Conservation (phyloP, 2,329 filamentous ascomycete genomes). For the Fusarium metavorans region DNA sequence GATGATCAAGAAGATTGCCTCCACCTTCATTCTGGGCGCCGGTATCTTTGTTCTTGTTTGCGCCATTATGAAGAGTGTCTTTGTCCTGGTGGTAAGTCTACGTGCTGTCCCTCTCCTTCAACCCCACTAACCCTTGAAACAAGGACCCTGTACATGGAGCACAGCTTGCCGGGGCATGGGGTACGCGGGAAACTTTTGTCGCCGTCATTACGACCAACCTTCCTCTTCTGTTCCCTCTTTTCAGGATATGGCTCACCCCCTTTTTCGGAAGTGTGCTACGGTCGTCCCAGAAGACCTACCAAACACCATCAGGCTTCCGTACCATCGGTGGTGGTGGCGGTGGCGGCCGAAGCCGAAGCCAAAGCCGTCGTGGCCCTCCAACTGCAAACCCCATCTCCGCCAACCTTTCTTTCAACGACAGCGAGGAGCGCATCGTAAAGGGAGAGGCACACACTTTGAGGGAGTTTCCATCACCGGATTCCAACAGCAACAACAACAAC, state of each 20-base stretch:
- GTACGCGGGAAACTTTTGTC: conserved; percentile 56
- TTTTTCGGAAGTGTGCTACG: conserved; percentile 46
- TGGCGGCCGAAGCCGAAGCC: conserved; percentile 45
- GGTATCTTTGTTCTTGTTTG: conserved; percentile 56
- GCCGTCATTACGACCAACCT: conserved; percentile 56
- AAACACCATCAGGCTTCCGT: conserved; percentile 52
- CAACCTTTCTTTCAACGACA: conserved; percentile 53
- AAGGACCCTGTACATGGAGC: conserved; percentile 54
- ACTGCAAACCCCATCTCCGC: conserved; percentile 51
- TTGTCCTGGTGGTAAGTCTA: conserved; percentile 51
- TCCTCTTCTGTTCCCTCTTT: conserved; percentile 57
- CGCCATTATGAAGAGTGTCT: conserved; percentile 52
- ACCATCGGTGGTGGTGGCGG: conserved; percentile 56
- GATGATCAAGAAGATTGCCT: conserved; percentile 51
- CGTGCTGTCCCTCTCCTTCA: background rate
- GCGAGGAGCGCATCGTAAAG: conserved; percentile 56
- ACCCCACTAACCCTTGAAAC: background rate
- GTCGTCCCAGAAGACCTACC: conserved; percentile 52
- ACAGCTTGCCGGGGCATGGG: conserved; percentile 54
- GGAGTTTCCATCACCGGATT: conserved; percentile 3
- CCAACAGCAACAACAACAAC: conserved; percentile 24
- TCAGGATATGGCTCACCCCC: conserved; percentile 54
- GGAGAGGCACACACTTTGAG: conserved; percentile 55
- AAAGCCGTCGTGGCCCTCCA: conserved; percentile 47
- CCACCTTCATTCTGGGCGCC: conserved; percentile 52